Evolutionary conservation across 306 rosid species (phyloP).

Genomic region (Fragaria vesca): DNA sequence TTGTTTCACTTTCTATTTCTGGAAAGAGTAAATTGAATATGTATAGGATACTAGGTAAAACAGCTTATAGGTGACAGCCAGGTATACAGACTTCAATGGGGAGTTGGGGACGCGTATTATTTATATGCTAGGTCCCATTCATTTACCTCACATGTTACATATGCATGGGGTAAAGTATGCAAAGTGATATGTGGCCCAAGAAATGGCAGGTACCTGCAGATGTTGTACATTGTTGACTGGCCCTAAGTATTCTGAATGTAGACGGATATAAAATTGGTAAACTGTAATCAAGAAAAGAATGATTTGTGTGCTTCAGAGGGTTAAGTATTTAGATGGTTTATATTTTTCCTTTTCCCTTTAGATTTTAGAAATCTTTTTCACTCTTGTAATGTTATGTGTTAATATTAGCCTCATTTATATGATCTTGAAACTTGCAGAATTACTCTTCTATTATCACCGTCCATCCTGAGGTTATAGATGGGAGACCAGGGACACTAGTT

Average conservation of each 20-base stretch:
- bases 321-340: not conserved
- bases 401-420: conserved; percentile 20
- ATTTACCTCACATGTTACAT: not conserved
- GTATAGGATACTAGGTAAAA: not conserved
- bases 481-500: conserved; percentile 91
- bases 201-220: not conserved
- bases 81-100: not conserved
- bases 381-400: conserved; percentile 7
- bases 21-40: not conserved
- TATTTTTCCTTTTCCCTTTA: not conserved
- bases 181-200: not conserved
- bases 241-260: not conserved
- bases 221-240: conserved; percentile 5
- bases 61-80: not conserved
- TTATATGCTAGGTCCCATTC: not conserved
- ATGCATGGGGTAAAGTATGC: not conserved
- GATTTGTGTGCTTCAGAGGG: not conserved
- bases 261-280: not conserved
- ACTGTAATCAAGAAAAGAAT: not conserved
- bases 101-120: not conserved
- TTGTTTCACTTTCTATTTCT: not conserved
- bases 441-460: conserved; percentile 86
- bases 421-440: conserved; percentile 61
- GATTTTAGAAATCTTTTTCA: not conserved
- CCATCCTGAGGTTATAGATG: conserved; percentile 85